Base-by-base conservation (phyloP, 257 asterid species). In the Nicotiana paniculata region DNA sequence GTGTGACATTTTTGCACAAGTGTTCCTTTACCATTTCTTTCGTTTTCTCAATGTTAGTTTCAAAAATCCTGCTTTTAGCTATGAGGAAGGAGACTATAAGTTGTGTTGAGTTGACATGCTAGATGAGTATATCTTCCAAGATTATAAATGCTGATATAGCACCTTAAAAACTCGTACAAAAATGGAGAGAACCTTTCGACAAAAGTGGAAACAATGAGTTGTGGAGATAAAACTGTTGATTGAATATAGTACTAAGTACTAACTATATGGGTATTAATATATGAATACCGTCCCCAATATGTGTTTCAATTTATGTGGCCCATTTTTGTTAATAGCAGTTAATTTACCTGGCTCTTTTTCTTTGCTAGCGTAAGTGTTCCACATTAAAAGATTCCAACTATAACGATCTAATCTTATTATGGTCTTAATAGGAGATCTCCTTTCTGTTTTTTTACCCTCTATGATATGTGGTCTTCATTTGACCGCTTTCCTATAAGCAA, bases 1-100 rank as follows among this genome's bases (percentile, higher is more conserved):
- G 98, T 94, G 81, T 51, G 79, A 39, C 81, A 57, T 62, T 64
- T 59, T 77, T 68, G 84, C 82, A 77, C 76, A 74, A 79, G 72
- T 77, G 72, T 77, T 80, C 81, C 65, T 43, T 64, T 84, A 39
- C 62, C 67, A 68, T 69, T 82, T 58, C 68, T 67, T 48, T 77
- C 12, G 37, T 28, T 55, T 81, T 77, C 69, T n/a, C 63, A 7
- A 15, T 26, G 26, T 15, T 75, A 46, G 43, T 75, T 51, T 75
- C 43, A 51, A 28, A 51, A 28, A 75, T 75, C 79, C 53, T 51
- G 79, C 30, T 75, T 51, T 75, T 48, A 26, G 39, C 9, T 51
- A 75, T 75, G 79, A 26, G 30, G 43, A 30, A 51, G 24, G 16
- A 51, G 17, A 18, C 46, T 26, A 75, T 15, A 51, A 51, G 26